Evolutionary conservation across 495 filamentous ascomycete species (phyloP).

Genomic region (Paragyromitra xinjiangensis): DNA sequence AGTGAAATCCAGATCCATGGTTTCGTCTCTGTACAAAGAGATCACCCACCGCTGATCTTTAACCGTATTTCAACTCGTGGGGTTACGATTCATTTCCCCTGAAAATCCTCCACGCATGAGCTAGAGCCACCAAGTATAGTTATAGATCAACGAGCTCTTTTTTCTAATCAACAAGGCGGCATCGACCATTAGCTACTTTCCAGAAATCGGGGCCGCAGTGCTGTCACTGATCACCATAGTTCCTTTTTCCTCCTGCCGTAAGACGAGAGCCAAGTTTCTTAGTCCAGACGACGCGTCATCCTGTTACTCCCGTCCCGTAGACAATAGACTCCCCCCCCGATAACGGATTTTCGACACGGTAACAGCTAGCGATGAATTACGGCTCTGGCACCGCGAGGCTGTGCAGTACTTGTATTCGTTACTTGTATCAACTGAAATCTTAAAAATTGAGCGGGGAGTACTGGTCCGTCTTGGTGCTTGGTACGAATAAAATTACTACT

Average conservation of each 20-base stretch:
- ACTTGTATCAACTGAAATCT: slow-evolving; percentile 6
- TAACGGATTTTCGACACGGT: neutral
- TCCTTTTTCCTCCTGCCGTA: neutral
- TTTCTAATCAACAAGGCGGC: neutral
- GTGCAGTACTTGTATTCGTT: neutral
- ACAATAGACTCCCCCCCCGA: neutral
- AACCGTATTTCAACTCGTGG: neutral
- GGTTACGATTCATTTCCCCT: slow-evolving; percentile 12
- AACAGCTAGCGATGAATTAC: neutral
- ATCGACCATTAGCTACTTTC: neutral
- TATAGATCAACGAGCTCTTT: neutral
- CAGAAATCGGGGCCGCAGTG: neutral
- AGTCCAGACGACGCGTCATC: slow-evolving; percentile 31
- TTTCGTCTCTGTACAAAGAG: neutral
- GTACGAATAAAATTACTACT: neutral
- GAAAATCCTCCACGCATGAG: slow-evolving; percentile 13
- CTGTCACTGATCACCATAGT: slow-evolving; percentile 8
- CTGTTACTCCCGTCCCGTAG: neutral
- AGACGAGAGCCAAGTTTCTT: neutral
- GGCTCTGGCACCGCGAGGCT: slow-evolving; percentile 2
- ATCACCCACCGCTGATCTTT: neutral
- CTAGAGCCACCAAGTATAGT: neutral
- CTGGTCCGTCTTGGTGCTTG: neutral
- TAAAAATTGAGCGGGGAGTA: neutral
- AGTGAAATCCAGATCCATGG: neutral